These are phyloP conservation scores for Pichia sp. DNA, from an alignment of 1,139 yeast species.

Conservation along the genomic window DNA sequence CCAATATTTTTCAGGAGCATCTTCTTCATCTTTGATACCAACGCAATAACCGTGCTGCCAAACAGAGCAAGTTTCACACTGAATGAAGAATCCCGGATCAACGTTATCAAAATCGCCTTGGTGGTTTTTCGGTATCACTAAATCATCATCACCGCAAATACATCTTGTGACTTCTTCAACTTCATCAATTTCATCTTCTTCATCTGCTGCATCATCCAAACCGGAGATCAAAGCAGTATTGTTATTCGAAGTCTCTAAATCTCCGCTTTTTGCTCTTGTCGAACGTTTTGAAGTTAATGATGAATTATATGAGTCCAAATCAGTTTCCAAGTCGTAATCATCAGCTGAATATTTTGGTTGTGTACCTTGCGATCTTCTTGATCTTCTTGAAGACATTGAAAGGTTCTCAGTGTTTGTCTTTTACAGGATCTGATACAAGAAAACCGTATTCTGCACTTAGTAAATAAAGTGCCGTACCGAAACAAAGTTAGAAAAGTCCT, in stretches of 20 bases:
- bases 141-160: conserved; percentile 73
- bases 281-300: conserved; percentile 3
- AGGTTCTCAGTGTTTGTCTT: no score
- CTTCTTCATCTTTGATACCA: conserved; percentile 63
- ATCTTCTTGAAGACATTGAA: conserved; percentile 27
- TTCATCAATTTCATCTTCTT: conserved; percentile 35
- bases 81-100: conserved; percentile 74
- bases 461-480: no score
- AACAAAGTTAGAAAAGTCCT: no score
- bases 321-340: conserved; percentile 12
- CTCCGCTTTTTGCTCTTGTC: conserved; percentile 1
- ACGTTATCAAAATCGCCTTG: conserved; percentile 51
- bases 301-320: conserved; percentile 7
- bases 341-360: conserved; percentile 16
- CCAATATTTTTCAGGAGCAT: conserved; percentile 87
- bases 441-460: no score
- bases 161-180: conserved; percentile 78
- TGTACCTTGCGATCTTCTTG: conserved; percentile 19
- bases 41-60: conserved; percentile 99
- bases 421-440: no score
- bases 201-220: conserved; percentile 34
- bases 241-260: conserved; percentile 1
- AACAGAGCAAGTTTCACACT: conserved; percentile 86
- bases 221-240: conserved; percentile 14
- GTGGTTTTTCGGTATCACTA: conserved; percentile 47